phyloP scores from a whole-genome alignment of 2,329 filamentous ascomycete species.

The Colletotrichum endophyticum region DNA sequence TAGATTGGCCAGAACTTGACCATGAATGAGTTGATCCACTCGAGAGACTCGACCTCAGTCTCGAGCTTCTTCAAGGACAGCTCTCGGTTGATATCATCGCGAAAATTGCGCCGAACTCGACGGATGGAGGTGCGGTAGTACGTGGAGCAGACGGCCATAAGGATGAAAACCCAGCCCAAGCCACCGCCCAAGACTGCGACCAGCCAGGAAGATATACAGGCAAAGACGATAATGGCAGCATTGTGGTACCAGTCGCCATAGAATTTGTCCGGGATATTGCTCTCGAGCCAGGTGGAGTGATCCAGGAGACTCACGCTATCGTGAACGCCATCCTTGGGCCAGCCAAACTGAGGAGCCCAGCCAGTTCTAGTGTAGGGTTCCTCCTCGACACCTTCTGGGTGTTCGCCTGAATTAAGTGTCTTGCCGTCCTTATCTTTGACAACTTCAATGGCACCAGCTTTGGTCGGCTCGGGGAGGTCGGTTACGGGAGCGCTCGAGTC shows the following conservation, averaged over 20 bases:
- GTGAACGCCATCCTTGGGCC: conserved; percentile 61
- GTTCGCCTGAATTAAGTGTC: conserved; percentile 51
- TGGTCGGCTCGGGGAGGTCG: conserved; percentile 78
- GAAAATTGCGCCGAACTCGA: conserved; percentile 91
- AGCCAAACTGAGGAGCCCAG: conserved; percentile 88
- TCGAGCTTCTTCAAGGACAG: conserved; percentile 87
- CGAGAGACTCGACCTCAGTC: conserved; percentile 87
- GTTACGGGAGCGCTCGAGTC: conserved; percentile 73
- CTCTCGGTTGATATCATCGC: conserved; percentile 91
- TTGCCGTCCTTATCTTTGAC: conserved; percentile 55
- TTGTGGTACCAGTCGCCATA: conserved; percentile 99
- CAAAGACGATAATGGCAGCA: conserved; percentile 90
- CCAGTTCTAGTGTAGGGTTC: conserved; percentile 63
- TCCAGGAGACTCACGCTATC: conserved; percentile 76
- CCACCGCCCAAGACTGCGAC: conserved; percentile 89
- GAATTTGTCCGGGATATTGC: conserved; percentile 83
- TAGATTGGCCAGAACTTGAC: conserved; percentile 99
- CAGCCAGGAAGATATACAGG: conserved; percentile 89
- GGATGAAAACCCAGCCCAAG: conserved; percentile 88
- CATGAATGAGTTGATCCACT: conserved; percentile 99
- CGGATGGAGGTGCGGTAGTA: conserved; percentile 97
- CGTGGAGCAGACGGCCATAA: conserved; percentile 91
- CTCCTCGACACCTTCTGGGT: conserved; percentile 60
- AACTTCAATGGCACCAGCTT: conserved; percentile 68
- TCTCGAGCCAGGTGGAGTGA: conserved; percentile 87